These are phyloP conservation scores for Vanrija pseudolonga DNA, from an alignment of 1,284 basidiomycete genomes.

Conservation along the genomic window DNA sequence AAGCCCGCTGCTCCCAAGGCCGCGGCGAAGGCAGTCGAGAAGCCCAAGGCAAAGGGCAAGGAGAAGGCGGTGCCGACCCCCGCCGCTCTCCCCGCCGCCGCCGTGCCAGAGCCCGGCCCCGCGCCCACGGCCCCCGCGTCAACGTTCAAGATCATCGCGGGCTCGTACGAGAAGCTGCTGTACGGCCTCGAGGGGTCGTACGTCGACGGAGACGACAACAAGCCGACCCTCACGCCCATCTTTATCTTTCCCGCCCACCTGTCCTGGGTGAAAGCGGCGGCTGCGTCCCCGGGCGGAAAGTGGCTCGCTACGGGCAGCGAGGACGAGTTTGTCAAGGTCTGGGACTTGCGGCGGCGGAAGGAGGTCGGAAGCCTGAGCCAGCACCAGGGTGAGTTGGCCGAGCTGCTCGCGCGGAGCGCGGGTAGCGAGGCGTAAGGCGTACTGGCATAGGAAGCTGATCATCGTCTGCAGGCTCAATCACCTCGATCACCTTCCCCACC, in stretches of 20 bases:
- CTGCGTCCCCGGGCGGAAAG: constrained; percentile 84
- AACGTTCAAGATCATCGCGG: constrained; percentile 82
- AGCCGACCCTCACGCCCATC: constrained; percentile 62
- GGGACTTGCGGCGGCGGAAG: constrained; percentile 84
- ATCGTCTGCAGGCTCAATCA: constrained; percentile 76
- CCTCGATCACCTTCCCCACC: constrained; percentile 80
- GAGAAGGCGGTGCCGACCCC: constrained; percentile 5
- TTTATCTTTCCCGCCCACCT: constrained; percentile 98
- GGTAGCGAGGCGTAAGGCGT: not conserved
- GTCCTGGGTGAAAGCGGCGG: constrained; percentile 84
- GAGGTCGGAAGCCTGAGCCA: constrained; percentile 91
- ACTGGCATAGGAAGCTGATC: too few relatives aligned
- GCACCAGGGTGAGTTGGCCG: constrained; percentile 67
- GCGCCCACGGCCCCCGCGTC: constrained; percentile 6
- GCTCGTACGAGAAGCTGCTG: constrained; percentile 91
- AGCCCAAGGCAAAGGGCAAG: constrained; percentile 20
- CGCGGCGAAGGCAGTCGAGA: constrained; percentile 3
- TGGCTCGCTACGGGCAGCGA: constrained; percentile 93
- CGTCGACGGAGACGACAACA: constrained; percentile 20
- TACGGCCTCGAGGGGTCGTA: constrained; percentile 77
- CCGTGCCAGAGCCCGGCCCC: not conserved
- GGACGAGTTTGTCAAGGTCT: constrained; percentile 96
- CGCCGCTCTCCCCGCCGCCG: not conserved
- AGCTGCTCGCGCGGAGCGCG: not conserved
- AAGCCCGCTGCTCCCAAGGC: constrained; percentile 28